phyloP scores from a whole-genome alignment of 73 alveolate genomes.

The Paramecium primaurelia region DNA sequence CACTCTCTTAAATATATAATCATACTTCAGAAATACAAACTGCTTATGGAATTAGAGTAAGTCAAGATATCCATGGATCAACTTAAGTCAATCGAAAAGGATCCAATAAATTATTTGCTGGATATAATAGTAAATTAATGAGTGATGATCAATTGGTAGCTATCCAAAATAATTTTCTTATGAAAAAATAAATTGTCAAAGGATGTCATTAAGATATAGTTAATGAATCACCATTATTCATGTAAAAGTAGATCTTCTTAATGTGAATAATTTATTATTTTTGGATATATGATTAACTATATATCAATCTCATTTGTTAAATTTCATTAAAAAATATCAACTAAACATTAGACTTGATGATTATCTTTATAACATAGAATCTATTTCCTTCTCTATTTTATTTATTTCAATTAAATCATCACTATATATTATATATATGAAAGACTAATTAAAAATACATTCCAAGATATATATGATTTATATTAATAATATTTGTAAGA shows the following conservation, averaged over 20 bases:
- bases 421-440: too few species aligned
- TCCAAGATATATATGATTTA: too few species aligned
- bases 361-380: not conserved
- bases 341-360: too few species aligned
- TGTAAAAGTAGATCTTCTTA: not conserved
- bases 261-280: not conserved
- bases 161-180: not conserved
- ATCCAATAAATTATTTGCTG: not conserved
- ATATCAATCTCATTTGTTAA: not conserved
- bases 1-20: not conserved
- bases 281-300: not conserved
- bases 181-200: not conserved
- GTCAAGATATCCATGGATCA: not conserved
- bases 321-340: too few species aligned
- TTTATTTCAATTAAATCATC: too few species aligned
- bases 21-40: not conserved
- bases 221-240: not conserved
- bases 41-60: not conserved
- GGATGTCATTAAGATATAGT: not conserved
- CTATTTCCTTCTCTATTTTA: too few species aligned
- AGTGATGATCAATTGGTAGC: slow-evolving; percentile 23
- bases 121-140: not conserved
- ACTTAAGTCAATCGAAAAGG: not conserved
- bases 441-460: too few species aligned
- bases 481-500: too few species aligned